Percentiles rank a stretch among this genome's conserved stretches.
These are phyloP conservation scores for sunflower (Helianthus annuus) DNA, from an alignment of 129 eudicot genomes.

Conservation along the genomic window HanXRQr2.0-SUNRISE NC_035448.2:166191165-166191664, in stretches of 20 bases:
- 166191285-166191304: neutral
- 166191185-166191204: no score
- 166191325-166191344: neutral
- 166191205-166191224: no score
- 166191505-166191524: slow-evolving; percentile 71
- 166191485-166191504: slow-evolving; percentile 78
- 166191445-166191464: slow-evolving; percentile 78
- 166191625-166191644: neutral
- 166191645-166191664: slow-evolving; percentile 73
- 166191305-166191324: neutral
- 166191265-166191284: no score
- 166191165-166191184: no score
- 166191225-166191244: no score
- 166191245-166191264: neutral
- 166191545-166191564: slow-evolving; percentile 33
- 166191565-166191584: neutral
- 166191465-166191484: slow-evolving; percentile 64
- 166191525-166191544: slow-evolving; percentile 84
- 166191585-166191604: neutral
- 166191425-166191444: slow-evolving; percentile 64
- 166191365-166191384: no score
- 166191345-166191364: neutral
- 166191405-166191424: neutral
- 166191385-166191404: no score
- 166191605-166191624: neutral